phyloP scores from a whole-genome alignment of 2,329 filamentous ascomycete genomes.

The Diaporthe citri region DNA sequence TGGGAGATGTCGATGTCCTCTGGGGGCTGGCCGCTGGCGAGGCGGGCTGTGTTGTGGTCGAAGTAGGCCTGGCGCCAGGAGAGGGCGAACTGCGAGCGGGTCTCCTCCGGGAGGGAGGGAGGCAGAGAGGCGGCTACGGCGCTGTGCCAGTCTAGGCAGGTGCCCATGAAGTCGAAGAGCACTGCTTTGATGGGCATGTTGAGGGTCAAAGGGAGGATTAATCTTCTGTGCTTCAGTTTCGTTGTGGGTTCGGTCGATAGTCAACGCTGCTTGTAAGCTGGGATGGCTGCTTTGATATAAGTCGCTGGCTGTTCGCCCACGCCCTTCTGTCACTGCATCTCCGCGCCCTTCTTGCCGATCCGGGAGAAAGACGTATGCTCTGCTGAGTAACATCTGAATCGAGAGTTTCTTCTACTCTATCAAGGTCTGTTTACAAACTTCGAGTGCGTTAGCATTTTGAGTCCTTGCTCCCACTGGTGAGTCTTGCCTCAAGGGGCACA shows the following conservation, averaged over 20 bases:
- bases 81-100: conserved; percentile 58
- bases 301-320: neutral
- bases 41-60: conserved; percentile 55
- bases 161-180: conserved; percentile 71
- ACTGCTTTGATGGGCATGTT: conserved; percentile 55
- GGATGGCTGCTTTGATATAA: neutral
- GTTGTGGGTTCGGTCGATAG: neutral
- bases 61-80: conserved; percentile 66
- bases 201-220: neutral
- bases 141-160: conserved; percentile 67
- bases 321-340: neutral
- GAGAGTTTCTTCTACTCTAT: neutral
- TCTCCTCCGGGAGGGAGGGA: conserved; percentile 45
- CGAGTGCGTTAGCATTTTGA: neutral
- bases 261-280: neutral
- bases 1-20: conserved; percentile 68
- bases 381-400: rapidly evolving
- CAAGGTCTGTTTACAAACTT: neutral
- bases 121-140: conserved; percentile 54
- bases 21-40: conserved; percentile 49
- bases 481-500: no score
- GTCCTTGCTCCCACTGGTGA: no score
- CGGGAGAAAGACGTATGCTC: rapidly evolving
- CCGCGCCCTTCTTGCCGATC: conserved; percentile 4
- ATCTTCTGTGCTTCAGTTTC: no score